Evolutionary conservation across 495 filamentous ascomycete species (phyloP), one percentile per base, ranked within the genome.

Genomic region (Delitschia confertaspora): DNA sequence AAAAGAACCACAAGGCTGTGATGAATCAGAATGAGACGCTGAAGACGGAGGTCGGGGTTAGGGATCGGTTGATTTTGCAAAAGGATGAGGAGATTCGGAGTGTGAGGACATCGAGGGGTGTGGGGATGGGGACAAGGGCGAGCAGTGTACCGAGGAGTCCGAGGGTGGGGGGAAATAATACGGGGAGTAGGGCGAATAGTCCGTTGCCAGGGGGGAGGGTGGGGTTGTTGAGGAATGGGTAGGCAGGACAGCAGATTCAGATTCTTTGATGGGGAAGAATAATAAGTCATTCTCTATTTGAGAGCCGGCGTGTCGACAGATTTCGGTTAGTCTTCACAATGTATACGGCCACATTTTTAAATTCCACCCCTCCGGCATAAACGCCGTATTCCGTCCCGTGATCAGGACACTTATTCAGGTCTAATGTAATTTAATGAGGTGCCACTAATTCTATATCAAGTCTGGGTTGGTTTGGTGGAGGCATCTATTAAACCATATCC

Each of bases 141-240:
- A 22, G 32, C 18, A 52, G 49, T 14, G 49, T 47, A 10, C 47
- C 47, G 4, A 42, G 33, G 34, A 47, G 42, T 21, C 49, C 49
- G 25, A 31, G 39, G 16, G 38, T 40, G 4, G 42, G 42, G 2
- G 35, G 34, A 18, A 19, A n/a, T n/a, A 37, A 37, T 37, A 24
- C 37, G 18, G 38, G 30, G 3, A 49, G 45, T 21, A 33, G 51
- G 30, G 51, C 37, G 3, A 34, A 45, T 11, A 49, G 45, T 32
- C 51, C 51, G 2, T 11, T 43, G 19, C 19, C 26, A 1, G 33
- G 49, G 6, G 33, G 41, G 16, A 31, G 50, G 6, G 9, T 53
- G 6, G 42, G 25, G 8, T 42, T 43, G 35, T 21, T 53, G 7
- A 38, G 44, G 26, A 48, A 43, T 41, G 42, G 35, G 13, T 38